Evolutionary conservation across 139 green algal species (phyloP).

Genomic region (Eudorina sp.): DNA sequence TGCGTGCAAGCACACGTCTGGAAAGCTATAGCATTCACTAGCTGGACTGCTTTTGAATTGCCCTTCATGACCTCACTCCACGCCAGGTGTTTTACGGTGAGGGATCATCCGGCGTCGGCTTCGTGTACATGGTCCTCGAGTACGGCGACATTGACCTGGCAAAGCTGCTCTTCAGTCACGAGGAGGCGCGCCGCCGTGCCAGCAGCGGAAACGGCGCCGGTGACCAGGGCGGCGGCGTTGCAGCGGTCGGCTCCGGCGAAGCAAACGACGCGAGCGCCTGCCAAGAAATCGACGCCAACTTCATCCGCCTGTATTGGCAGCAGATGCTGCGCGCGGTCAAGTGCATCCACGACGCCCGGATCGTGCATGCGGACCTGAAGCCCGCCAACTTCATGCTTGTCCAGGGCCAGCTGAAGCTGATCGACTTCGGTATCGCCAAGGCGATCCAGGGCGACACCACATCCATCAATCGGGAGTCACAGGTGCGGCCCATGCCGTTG

Average conservation of each 20-base stretch:
- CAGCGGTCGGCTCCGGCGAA: not conserved
- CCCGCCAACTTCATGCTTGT: constrained; percentile 97
- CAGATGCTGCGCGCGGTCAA: constrained; percentile 97
- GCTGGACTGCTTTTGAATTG: not conserved
- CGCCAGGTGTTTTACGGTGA: constrained; percentile 80
- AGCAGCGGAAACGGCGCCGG: constrained; percentile 15
- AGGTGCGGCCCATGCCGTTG: no score
- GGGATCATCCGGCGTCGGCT: constrained; percentile 32
- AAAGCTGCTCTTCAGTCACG: constrained; percentile 82
- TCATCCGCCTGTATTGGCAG: constrained; percentile 97
- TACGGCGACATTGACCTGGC: constrained; percentile 98
- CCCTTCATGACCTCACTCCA: no score
- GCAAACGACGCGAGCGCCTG: not conserved
- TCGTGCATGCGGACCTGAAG: constrained; percentile 98
- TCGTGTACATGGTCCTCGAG: constrained; percentile 98
- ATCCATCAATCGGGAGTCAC: constrained; percentile 91
- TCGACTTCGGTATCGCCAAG: constrained; percentile 99
- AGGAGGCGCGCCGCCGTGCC: constrained; percentile 60
- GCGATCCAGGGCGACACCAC: constrained; percentile 94
- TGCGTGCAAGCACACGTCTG: no score
- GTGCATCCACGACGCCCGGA: constrained; percentile 93
- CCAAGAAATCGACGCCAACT: constrained; percentile 90
- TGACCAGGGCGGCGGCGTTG: constrained; percentile 32
- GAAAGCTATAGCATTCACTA: no score
- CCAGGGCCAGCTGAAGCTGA: constrained; percentile 95